Conservation (phyloP, 169 alveolate species). For the Plasmodium berghei region DNA sequence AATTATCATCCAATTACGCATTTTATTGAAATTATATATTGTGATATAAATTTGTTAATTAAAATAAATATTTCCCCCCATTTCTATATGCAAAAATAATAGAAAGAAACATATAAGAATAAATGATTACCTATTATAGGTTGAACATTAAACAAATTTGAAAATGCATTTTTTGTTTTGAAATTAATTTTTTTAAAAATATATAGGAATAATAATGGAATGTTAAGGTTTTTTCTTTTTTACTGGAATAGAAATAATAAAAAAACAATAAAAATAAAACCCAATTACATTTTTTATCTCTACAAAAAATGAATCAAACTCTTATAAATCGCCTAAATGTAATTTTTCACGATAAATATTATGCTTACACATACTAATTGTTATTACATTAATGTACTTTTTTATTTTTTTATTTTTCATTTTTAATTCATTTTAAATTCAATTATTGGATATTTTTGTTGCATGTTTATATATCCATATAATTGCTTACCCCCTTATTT, state of each 20-base stretch:
- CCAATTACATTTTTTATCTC: slow-evolving; percentile 6
- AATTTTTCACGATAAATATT: slow-evolving; percentile 8
- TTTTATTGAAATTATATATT: too few relatives aligned
- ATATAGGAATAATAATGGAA: slow-evolving; percentile 5
- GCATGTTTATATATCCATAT: too few relatives aligned
- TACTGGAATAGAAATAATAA: not conserved
- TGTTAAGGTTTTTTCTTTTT: not conserved
- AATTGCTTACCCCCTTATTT: slow-evolving; percentile 5
- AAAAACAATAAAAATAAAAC: not conserved
- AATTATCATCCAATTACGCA: too few relatives aligned
- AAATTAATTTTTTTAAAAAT: slow-evolving; percentile 10
- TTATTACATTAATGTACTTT: too few relatives aligned
- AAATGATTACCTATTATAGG: not conserved
- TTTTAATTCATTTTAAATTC: too few relatives aligned
- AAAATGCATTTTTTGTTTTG: slow-evolving; percentile 7
- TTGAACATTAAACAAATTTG: slow-evolving; percentile 20
- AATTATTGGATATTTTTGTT: too few relatives aligned
- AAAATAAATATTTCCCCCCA: too few relatives aligned
- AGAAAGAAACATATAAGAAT: too few relatives aligned
- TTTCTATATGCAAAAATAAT: too few relatives aligned
- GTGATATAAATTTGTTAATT: too few relatives aligned
- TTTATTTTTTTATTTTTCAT: too few relatives aligned
- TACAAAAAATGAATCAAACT: slow-evolving; percentile 56
- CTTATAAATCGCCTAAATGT: slow-evolving; percentile 63
- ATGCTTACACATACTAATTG: not conserved